A percentile compares a stretch with the other conserved stretches of the same genome.
Evolutionary conservation across 1,284 basidiomycete species (phyloP).

Genomic region (Austroboletus novae-zelandiae): DNA sequence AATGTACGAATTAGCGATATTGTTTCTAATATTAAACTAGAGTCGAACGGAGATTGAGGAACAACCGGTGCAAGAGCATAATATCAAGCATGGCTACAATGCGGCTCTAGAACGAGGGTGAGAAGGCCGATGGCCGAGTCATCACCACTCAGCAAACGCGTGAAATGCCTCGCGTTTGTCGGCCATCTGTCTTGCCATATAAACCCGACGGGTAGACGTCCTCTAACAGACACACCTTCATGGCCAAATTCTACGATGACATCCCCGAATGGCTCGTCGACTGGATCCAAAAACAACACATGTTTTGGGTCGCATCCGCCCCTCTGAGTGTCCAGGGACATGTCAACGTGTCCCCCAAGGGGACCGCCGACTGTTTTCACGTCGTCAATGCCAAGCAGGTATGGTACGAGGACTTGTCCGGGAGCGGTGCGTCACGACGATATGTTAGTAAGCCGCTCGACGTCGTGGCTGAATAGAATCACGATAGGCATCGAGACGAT

Average conservation of each 20-base stretch:
- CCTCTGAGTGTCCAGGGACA: conserved; percentile 50
- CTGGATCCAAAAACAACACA: conserved; percentile 50
- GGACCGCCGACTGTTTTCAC: conserved; percentile 47
- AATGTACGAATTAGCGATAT: too few species aligned
- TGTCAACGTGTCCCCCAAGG: conserved; percentile 58
- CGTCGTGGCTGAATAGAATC: too few species aligned
- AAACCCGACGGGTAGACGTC: too few species aligned
- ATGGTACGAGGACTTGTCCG: conserved; percentile 58
- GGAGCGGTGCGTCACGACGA: conserved; percentile 40
- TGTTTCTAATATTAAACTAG: too few species aligned
- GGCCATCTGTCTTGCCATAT: too few species aligned
- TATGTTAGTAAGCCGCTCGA: neutral
- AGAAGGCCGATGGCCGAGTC: too few species aligned
- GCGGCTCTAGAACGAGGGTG: too few species aligned
- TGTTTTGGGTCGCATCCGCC: conserved; percentile 59
- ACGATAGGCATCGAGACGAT: conserved; percentile 45
- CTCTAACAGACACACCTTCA: conserved; percentile 20
- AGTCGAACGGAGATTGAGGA: too few species aligned
- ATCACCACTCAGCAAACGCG: too few species aligned
- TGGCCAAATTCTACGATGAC: conserved; percentile 48
- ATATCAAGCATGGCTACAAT: too few species aligned
- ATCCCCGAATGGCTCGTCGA: conserved; percentile 44
- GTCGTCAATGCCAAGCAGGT: conserved; percentile 44
- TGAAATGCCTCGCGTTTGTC: too few species aligned
- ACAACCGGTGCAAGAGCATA: too few species aligned